These are phyloP conservation scores for Aspergillus sclerotiicarbonarius DNA, from an alignment of 495 filamentous ascomycete species.

Conservation along the genomic window DNA sequence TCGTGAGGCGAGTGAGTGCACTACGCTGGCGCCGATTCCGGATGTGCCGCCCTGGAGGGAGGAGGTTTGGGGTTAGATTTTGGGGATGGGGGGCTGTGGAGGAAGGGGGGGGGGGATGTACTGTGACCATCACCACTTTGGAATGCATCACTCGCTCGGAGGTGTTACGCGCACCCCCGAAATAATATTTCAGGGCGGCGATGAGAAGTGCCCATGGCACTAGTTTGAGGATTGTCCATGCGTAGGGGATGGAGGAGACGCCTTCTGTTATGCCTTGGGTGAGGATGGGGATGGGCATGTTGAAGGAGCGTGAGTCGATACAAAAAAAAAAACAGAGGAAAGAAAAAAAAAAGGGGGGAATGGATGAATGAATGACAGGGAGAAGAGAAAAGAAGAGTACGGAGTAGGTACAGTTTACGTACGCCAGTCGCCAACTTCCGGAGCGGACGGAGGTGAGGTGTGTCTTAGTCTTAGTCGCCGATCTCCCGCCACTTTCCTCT, in stretches of 20 bases:
- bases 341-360: conserved; percentile 13
- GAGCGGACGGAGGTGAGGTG: neutral
- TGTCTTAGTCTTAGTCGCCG: conserved; percentile 12
- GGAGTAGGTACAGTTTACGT: neutral
- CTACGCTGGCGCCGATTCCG: conserved; percentile 79
- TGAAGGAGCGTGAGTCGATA: conserved; percentile 1
- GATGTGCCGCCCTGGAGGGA: conserved; percentile 73
- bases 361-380: conserved; percentile 6
- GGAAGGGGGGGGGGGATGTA: conserved; percentile 29
- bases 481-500: conserved; percentile 24
- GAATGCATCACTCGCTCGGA: conserved; percentile 88
- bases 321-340: conserved; percentile 1
- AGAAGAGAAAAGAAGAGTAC: neutral
- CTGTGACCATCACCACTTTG: conserved; percentile 89
- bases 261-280: conserved; percentile 62
- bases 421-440: neutral
- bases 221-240: conserved; percentile 57
- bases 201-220: conserved; percentile 58
- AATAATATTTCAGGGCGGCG: conserved; percentile 72
- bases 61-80: conserved; percentile 6
- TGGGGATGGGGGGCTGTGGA: neutral
- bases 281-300: conserved; percentile 81
- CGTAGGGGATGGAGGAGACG: conserved; percentile 61
- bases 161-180: conserved; percentile 67
- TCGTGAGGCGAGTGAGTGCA: conserved; percentile 69